phyloP scores from a whole-genome alignment of 2,329 filamentous ascomycete species.

The Trichoderma lentiforme region DNA sequence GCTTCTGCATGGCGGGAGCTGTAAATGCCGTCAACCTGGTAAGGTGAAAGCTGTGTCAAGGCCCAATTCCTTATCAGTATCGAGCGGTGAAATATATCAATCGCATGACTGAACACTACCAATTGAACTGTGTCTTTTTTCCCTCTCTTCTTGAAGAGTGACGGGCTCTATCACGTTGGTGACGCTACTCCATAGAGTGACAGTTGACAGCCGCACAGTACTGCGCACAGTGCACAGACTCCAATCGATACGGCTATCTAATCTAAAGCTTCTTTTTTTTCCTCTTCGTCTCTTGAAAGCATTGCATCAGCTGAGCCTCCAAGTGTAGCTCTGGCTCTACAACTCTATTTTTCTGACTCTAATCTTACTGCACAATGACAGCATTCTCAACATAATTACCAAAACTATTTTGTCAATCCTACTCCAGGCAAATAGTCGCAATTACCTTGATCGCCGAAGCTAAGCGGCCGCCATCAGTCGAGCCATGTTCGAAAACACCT shows the following conservation, averaged over 20 bases:
- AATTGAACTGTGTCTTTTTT: neutral
- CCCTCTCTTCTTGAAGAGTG: neutral
- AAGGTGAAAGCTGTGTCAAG: neutral
- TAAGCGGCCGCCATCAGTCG: neutral
- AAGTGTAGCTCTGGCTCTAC: neutral
- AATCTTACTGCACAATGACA: neutral
- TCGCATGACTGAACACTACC: accelerated
- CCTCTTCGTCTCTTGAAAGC: neutral
- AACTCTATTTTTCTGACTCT: neutral
- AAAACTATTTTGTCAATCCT: neutral
- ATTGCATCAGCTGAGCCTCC: neutral
- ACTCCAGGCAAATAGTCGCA: neutral
- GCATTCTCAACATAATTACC: neutral
- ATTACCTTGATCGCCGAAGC: neutral
- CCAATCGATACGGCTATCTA: conserved; percentile 14
- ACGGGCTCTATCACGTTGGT: neutral
- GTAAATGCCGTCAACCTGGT: neutral
- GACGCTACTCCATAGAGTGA: neutral
- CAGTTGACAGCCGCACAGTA: neutral
- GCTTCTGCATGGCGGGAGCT: neutral
- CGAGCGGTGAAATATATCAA: no score
- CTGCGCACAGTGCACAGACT: neutral
- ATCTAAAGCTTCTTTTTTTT: conserved; percentile 7
- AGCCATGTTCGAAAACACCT: conserved; percentile 84
- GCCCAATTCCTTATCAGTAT: no score